Evolutionary conservation across 2,329 filamentous ascomycete species (phyloP).

Genomic region (Davidsoniella eucalypti): DNA sequence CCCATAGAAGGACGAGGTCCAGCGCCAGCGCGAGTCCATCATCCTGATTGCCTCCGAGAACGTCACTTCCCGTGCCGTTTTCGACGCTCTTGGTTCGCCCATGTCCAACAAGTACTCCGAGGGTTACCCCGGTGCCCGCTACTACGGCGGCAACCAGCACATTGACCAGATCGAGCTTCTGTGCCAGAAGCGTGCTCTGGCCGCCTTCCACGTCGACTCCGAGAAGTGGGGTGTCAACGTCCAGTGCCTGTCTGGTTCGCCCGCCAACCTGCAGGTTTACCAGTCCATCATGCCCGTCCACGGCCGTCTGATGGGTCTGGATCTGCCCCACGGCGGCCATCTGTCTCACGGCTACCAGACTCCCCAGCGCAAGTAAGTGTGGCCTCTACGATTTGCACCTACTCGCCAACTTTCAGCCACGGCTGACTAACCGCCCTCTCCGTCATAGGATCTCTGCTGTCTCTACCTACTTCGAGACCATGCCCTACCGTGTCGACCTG

Average conservation of each 20-base stretch:
- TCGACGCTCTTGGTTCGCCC: slow-evolving; percentile 85
- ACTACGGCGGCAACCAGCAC: slow-evolving; percentile 98
- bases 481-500: slow-evolving; percentile 83
- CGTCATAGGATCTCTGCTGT: slow-evolving; percentile 66
- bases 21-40: slow-evolving; percentile 96
- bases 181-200: slow-evolving; percentile 85
- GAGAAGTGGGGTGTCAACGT: slow-evolving; percentile 98
- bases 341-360: slow-evolving; percentile 97
- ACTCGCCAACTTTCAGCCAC: background rate
- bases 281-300: slow-evolving; percentile 93
- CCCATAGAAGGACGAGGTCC: slow-evolving; percentile 67
- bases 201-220: slow-evolving; percentile 73
- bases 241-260: slow-evolving; percentile 80
- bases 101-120: slow-evolving; percentile 99
- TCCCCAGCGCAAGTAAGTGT: slow-evolving; percentile 64
- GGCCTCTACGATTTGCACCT: background rate
- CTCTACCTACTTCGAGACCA: slow-evolving; percentile 97
- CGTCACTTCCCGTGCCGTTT: slow-evolving; percentile 94
- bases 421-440: background rate
- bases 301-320: slow-evolving; percentile 91
- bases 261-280: slow-evolving; percentile 96
- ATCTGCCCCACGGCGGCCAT: slow-evolving; percentile 87
- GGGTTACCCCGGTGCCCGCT: slow-evolving; percentile 92
- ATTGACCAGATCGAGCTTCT: slow-evolving; percentile 92
- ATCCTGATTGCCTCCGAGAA: slow-evolving; percentile 98